Base-by-base conservation (phyloP, 495 filamentous ascomycete species). In the Hypoxylon perforatum region DNA sequence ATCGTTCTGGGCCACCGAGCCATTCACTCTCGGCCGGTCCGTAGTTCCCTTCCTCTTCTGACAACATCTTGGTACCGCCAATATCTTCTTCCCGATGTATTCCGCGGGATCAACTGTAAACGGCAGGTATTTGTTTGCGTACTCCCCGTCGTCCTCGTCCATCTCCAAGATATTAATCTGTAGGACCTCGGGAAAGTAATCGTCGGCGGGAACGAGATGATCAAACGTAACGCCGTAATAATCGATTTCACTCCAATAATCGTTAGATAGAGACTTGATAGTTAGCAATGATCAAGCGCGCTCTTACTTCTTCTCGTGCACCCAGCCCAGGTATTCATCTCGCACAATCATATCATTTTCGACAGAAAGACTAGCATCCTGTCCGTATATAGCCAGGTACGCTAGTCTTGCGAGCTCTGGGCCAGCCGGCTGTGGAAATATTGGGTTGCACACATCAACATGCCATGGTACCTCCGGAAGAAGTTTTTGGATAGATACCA, bases 161-260 rank as follows among this genome's bases (percentile, higher is more conserved):
- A 73, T 35, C 65, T 69, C 65, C 15, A 69, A 33, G 41, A 69
- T 69, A 35, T 69, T 69, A 35, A 69, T 63, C 30, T 61, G 57
- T 18, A 80, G 58, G 8, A 79, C 74, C 48, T 78, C 74, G 10
- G 73, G 76, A 47, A 74, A 45, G 39, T 22, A 25, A 49, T 79
- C 71, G 44, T 74, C 69, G 18, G 53, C 39, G 18, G 71, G 72
- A 18, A 77, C 70, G 53, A 76, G 72, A 57, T 80, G 72, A 59
- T 80, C 76, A 54, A 80, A 80, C 57, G 73, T 77, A 15, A 79
- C 70, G 15, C 76, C 74, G 65, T 78, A 79, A 50, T 77, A 77
- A 60, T 80, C 75, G 63, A 81, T 78, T 42, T 67, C 17, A 15
- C 74, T 78, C 64, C 30, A 46, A 28, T 53, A 36, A 59, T 44